Base-by-base conservation (phyloP, 2,329 filamentous ascomycete genomes). In the Xylariomycetidae sp. region DNA sequence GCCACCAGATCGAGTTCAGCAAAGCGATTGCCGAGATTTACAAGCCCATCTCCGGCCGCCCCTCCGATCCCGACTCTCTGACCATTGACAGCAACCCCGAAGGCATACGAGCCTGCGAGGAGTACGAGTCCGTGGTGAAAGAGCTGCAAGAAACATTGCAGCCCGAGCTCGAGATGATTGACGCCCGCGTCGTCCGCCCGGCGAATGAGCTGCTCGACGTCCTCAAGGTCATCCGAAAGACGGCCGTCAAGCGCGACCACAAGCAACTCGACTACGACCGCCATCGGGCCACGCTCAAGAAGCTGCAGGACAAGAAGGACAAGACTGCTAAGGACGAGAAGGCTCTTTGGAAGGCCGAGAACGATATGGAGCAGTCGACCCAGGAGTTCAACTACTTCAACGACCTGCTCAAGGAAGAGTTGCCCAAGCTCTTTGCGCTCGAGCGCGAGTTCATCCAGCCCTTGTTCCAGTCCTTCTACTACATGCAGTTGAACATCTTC, bases 401-500 rank as follows among this genome's bases (percentile, higher is more conserved):
- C 65, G 87, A 95, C 53, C 70, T 98, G 32, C 75, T 98, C 41
- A 98, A 98, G 67, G 86, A 93, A 13, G 92, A 98, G 64, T 69
- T 98, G 43, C 92, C 92, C 18, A 87, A 88, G 60, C 75, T 98
- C 9, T 98, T 98, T 61, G 61, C 68, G 6, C 76, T 98, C 13
- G 92, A 98, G 61, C 77, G 82, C 44, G 84, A 96, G 60, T 96
- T 98, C 59, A 98, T 98, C 60, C 82, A 86, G 48, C 92, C 92
- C 3, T 76, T 98, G 6, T 98, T 98, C 72, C 92, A 96, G 60
- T 94, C 86, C 8, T 98, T 98, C 67, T 98, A 98, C 66, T 98
- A 96, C 70, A 98, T 98, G 92, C 92, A 98, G 63, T 76, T 98
- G 46, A 98, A 98, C 61, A 86, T 98, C 46, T 98, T 96, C 61